Evolutionary conservation across 176 grass and related monocot genomes (phyloP).

Genomic region (Avena insularis): DNA sequence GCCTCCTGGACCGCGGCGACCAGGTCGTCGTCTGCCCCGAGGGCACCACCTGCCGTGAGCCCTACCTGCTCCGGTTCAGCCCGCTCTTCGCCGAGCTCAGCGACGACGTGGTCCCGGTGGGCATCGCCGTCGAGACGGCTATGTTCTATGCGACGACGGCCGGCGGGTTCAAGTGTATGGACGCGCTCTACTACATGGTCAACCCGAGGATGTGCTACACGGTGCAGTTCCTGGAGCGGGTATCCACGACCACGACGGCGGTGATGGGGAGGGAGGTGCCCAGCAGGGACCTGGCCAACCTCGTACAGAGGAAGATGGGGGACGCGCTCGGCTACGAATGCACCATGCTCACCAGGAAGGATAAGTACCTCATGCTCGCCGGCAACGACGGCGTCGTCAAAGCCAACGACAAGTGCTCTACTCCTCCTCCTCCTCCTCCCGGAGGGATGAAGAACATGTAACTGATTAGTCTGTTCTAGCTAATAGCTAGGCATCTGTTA

Average conservation of each 20-base stretch:
- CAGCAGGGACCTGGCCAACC: conserved; percentile 61
- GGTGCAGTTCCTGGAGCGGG: conserved; percentile 58
- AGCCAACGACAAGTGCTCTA: neutral
- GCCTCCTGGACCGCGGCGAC: conserved; percentile 50
- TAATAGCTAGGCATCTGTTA: neutral
- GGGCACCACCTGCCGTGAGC: conserved; percentile 84
- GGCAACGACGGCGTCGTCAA: conserved; percentile 70
- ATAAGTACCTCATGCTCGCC: conserved; percentile 84
- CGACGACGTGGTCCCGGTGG: conserved; percentile 67
- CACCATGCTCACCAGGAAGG: conserved; percentile 80
- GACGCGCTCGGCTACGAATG: conserved; percentile 61
- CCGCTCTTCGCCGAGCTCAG: conserved; percentile 75
- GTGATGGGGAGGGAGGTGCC: neutral
- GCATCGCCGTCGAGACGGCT: conserved; percentile 50
- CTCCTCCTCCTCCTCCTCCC: neutral
- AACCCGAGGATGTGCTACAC: conserved; percentile 68
- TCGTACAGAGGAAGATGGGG: conserved; percentile 67
- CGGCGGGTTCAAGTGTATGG: conserved; percentile 66
- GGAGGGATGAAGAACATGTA: neutral
- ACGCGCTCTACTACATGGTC: conserved; percentile 68
- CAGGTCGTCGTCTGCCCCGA: conserved; percentile 72
- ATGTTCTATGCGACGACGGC: conserved; percentile 92
- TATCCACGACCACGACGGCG: conserved; percentile 44
- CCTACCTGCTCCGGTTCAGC: conserved; percentile 77
- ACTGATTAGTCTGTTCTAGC: neutral